Percentiles rank a stretch among this genome's conserved stretches.
phyloP scores from a whole-genome alignment of 2,329 filamentous ascomycete genomes.

The Aureobasidium sp. region DNA sequence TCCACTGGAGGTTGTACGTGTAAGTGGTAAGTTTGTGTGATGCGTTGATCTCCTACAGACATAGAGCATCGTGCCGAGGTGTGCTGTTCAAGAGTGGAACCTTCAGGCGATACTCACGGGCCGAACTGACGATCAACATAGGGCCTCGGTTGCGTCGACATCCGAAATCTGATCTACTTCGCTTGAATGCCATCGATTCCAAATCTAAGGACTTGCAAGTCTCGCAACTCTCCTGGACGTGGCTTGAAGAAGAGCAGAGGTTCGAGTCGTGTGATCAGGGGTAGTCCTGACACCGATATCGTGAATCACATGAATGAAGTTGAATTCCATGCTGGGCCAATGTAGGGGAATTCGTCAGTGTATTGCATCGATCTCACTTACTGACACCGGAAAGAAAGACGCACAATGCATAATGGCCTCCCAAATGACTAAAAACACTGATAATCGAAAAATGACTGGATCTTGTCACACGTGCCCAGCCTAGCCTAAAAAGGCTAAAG shows the following conservation, averaged over 20 bases:
- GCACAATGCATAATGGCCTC: too few relatives aligned
- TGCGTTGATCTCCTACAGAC: neutral
- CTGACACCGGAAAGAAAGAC: too few relatives aligned
- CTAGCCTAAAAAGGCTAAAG: neutral
- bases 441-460: too few relatives aligned
- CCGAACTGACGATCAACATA: neutral
- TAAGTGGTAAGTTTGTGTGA: neutral
- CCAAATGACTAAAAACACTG: too few relatives aligned
- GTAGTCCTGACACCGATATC: too few relatives aligned
- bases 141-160: neutral
- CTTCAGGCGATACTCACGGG: neutral
- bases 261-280: neutral
- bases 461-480: neutral
- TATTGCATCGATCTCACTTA: too few relatives aligned
- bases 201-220: neutral
- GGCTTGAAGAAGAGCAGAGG: neutral
- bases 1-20: neutral
- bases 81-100: neutral
- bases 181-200: neutral
- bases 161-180: neutral
- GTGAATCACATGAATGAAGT: too few relatives aligned
- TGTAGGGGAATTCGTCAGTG: too few relatives aligned
- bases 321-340: too few relatives aligned
- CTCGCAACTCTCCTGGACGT: neutral
- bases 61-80: neutral